Evolutionary conservation across 2,329 filamentous ascomycete species (phyloP).

Genomic region (Alternaria infectoria): DNA sequence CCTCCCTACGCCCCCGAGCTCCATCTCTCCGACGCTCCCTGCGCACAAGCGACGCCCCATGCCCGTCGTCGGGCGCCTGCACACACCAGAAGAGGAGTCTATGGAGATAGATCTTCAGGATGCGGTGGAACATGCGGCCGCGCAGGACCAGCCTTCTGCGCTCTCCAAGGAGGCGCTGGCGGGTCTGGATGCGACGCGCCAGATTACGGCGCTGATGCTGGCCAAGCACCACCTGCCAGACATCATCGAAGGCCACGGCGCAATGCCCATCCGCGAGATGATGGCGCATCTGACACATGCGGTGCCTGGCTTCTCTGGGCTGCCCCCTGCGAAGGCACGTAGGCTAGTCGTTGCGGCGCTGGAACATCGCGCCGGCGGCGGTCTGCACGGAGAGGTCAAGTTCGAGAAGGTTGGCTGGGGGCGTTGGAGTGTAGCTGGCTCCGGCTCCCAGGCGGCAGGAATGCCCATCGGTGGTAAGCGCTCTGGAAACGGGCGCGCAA

Average conservation of each 20-base stretch:
- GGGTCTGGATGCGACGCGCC: conserved; percentile 73
- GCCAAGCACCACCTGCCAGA: conserved; percentile 89
- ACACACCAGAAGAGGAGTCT: conserved; percentile 57
- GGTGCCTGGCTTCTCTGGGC: conserved; percentile 88
- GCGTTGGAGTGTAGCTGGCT: conserved; percentile 75
- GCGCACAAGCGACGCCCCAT: conserved; percentile 75
- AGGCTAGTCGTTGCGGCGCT: conserved; percentile 90
- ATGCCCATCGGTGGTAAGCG: conserved; percentile 48
- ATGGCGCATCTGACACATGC: conserved; percentile 93
- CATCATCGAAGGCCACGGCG: conserved; percentile 87
- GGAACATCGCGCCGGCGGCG: conserved; percentile 73
- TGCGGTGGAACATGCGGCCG: conserved; percentile 59
- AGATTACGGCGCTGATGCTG: conserved; percentile 84
- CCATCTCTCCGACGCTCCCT: conserved; percentile 85
- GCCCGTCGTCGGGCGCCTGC: conserved; percentile 54
- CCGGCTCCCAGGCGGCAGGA: conserved; percentile 59
- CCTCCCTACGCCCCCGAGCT: conserved; percentile 92
- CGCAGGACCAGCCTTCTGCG: conserved; percentile 51
- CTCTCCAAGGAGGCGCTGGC: conserved; percentile 60
- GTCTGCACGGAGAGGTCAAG: conserved; percentile 71
- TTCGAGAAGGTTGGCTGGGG: conserved; percentile 99
- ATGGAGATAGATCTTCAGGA: conserved; percentile 89
- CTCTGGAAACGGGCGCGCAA: conserved; percentile 48
- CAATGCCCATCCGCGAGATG: conserved; percentile 91
- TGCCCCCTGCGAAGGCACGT: conserved; percentile 87